Percentiles rank a stretch among this genome's conserved stretches.
phyloP scores from a whole-genome alignment of 1,284 basidiomycete species.

The Apiotrichum domesticum region DNA sequence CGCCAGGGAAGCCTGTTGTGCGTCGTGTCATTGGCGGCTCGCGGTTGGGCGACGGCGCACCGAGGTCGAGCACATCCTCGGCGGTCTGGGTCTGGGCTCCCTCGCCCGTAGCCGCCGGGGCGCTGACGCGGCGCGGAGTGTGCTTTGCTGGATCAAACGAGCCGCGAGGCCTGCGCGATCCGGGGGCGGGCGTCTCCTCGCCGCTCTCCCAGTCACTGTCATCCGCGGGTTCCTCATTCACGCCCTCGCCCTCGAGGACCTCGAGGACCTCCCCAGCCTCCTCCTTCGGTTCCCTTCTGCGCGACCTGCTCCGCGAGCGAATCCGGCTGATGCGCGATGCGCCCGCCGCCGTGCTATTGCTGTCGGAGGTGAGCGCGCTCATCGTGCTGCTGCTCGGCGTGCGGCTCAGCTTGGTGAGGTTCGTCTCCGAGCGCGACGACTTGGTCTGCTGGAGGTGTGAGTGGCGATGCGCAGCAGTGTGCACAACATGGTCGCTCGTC shows the following conservation, averaged over 20 bases:
- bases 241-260: constrained; percentile 7
- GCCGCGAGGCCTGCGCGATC: background rate
- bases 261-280: background rate
- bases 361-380: constrained; percentile 2
- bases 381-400: constrained; percentile 5
- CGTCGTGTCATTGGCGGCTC: constrained; percentile 10
- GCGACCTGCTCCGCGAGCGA: background rate
- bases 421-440: constrained; percentile 3
- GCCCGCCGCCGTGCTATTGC: background rate
- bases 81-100: background rate
- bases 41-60: background rate
- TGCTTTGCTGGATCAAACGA: background rate
- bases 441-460: constrained; percentile 6
- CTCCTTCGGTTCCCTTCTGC: background rate
- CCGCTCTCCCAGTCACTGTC: constrained; percentile 18
- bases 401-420: constrained; percentile 5
- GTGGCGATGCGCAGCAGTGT: background rate
- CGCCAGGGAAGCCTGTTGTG: constrained; percentile 9
- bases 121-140: background rate
- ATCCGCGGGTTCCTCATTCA: background rate
- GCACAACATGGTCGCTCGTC: constrained; percentile 5
- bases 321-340: no score
- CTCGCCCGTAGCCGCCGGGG: background rate
- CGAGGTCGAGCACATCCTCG: background rate
- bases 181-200: constrained; percentile 11